Evolutionary conservation across 345 rosid genomes (phyloP), one percentile per base, ranked within the genome.

Genomic region (Fremontodendron californicum): DNA sequence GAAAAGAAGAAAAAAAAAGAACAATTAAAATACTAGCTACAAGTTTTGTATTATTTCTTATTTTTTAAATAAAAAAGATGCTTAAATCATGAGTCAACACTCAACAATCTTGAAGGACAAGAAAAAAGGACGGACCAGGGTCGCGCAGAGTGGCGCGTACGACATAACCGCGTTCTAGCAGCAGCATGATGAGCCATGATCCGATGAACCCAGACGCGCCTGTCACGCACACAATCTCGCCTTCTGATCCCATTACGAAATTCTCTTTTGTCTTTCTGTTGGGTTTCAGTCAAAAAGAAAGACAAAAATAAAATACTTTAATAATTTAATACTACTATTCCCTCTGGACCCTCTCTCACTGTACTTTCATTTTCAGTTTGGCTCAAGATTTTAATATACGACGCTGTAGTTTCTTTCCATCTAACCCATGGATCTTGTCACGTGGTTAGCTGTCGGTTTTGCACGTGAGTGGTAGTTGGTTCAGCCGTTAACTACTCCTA

Each of bases 141-240:
- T 75, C 72, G 29, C 61, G 61, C 29, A 71, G 16, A 29, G 78
- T 76, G 39, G 63, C 73, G 13, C 78, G 72, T 9, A 76, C 73
- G 2, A 46, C 19, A 39, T 51, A 65, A 3, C 63, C 73, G 23
- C 73, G 73, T 42, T 76, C 49, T 2, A 76, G 16, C 0, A 64
- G 73, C 31, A 68, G 13, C 78, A n/a, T 76, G 51, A 65, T 9
- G 11, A 64, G 73, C 78, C 72, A 64, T 35, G 78, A 76, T 5
- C 78, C 73, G 46, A 76, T 76, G 64, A 75, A 75, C 7, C 78
- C 72, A 35, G 78, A 76, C 7, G 78, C 78, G 21, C 73, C 78
- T 4, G 78, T 65, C 31, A 76, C 64, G 46, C 78, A 65, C 16
- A 65, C 64, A 3, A 69, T 65, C 78, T 76, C 63, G 10, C 39